Percentiles rank a stretch among this genome's conserved stretches.
phyloP scores from a whole-genome alignment of 345 rosid species.

The Lagerstroemia speciosa region DNA sequence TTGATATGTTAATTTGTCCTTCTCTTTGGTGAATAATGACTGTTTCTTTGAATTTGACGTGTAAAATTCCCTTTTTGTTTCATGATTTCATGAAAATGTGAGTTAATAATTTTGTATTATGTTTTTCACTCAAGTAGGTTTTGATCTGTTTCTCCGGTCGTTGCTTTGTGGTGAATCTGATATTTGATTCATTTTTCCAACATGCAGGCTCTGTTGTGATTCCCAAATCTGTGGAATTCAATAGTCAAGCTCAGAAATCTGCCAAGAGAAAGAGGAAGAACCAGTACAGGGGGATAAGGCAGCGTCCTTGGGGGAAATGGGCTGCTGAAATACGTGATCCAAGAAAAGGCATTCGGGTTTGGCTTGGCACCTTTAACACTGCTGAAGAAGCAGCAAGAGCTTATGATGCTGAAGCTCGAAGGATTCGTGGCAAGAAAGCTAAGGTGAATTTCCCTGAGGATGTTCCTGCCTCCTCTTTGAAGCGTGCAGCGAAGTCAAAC shows the following conservation, averaged over 20 bases:
- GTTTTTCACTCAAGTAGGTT: not conserved
- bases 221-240: constrained; percentile 30
- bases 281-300: constrained; percentile 78
- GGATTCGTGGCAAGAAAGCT: constrained; percentile 23
- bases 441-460: constrained; percentile 23
- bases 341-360: constrained; percentile 76
- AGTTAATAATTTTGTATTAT: not conserved
- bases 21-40: not conserved
- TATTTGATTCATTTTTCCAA: not conserved
- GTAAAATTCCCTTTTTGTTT: not conserved
- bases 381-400: constrained; percentile 76
- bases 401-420: constrained; percentile 25
- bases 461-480: constrained; percentile 13
- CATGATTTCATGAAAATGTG: too few relatives aligned
- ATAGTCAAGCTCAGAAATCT: constrained; percentile 53
- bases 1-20: not conserved
- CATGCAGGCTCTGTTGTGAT: constrained; percentile 26
- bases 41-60: not conserved
- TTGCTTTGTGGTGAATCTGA: not conserved
- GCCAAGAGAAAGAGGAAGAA: constrained; percentile 87
- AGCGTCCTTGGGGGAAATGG: constrained; percentile 99
- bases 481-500: constrained; percentile 35
- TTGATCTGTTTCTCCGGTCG: not conserved
- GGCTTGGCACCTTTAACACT: constrained; percentile 93
- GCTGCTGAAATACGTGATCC: constrained; percentile 99